Conservation (phyloP, 371 early-diverging fungal species). For the Actinomucor elegans region DNA sequence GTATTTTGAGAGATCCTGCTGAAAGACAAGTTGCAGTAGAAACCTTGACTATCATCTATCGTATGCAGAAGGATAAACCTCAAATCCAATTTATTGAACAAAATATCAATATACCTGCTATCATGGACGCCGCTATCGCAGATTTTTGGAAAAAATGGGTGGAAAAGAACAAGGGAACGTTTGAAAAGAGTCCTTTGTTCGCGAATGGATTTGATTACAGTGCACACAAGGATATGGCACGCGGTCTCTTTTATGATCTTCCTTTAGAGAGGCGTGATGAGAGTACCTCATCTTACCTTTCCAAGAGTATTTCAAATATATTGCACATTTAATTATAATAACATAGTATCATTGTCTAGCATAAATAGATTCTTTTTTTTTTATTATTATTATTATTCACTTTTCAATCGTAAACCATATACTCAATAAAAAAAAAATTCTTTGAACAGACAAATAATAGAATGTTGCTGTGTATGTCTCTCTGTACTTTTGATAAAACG, state of each 20-base stretch:
- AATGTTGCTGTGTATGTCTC: no score
- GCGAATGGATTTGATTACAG: conserved; percentile 48
- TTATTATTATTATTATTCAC: no score
- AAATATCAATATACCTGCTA: conserved; percentile 58
- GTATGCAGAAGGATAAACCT: conserved; percentile 62
- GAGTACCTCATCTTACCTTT: conserved; percentile 69
- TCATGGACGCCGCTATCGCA: conserved; percentile 67
- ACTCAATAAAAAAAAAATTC: no score
- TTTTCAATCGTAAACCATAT: no score
- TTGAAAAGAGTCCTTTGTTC: conserved; percentile 26
- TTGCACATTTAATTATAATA: conserved; percentile 13
- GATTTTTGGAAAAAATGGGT: conserved; percentile 73
- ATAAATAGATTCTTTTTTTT: no score
- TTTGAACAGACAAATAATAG: no score
- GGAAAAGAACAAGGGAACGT: conserved; percentile 34
- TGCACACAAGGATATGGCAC: conserved; percentile 64
- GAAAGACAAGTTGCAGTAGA: conserved; percentile 84
- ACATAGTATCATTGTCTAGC: no score
- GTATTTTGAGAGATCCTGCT: conserved; percentile 75
- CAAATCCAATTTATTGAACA: conserved; percentile 54
- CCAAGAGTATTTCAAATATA: conserved; percentile 11
- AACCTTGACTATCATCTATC: conserved; percentile 64
- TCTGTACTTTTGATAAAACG: no score
- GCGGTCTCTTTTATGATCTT: conserved; percentile 79
- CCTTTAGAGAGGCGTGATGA: conserved; percentile 64